A percentile compares a stretch with the other conserved stretches of the same genome.
phyloP scores from a whole-genome alignment of 176 grass and related monocot species.

The Tuctoria greenei region DNA sequence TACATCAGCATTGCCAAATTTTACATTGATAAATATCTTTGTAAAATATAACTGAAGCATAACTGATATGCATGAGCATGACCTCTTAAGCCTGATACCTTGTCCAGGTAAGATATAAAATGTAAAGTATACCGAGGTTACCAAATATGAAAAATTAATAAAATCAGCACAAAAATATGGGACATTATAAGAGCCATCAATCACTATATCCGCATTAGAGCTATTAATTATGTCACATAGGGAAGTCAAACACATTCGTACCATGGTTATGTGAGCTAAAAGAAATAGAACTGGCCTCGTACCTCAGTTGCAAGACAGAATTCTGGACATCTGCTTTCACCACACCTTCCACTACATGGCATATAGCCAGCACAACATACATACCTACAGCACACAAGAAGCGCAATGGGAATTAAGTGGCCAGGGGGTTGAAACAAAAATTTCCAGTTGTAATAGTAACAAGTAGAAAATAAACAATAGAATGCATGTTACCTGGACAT shows the following conservation, averaged over 20 bases:
- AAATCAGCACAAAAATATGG: neutral
- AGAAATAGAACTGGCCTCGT: conserved; percentile 16
- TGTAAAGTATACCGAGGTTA: neutral
- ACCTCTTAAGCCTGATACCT: neutral
- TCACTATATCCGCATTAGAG: neutral
- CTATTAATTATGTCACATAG: neutral
- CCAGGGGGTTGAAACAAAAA: neutral
- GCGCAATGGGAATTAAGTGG: neutral
- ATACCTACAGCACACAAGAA: conserved; percentile 50
- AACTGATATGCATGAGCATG: neutral
- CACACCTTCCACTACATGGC: conserved; percentile 89
- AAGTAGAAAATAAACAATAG: conserved; percentile 12
- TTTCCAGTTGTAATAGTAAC: neutral
- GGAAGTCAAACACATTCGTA: neutral
- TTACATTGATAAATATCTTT: neutral
- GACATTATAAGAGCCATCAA: conserved; percentile 2
- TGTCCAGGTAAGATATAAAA: conserved; percentile 1
- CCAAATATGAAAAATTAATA: conserved; percentile 6
- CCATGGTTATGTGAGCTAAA: neutral
- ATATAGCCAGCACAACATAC: conserved; percentile 92
- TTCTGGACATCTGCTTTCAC: conserved; percentile 87
- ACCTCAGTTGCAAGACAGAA: conserved; percentile 98
- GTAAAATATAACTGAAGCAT: neutral
- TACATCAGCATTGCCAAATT: neutral
- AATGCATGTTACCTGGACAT: conserved; percentile 72